Evolutionary conservation across 768 basidiomycete species (phyloP).

Genomic region (Calvatia gigantea): DNA sequence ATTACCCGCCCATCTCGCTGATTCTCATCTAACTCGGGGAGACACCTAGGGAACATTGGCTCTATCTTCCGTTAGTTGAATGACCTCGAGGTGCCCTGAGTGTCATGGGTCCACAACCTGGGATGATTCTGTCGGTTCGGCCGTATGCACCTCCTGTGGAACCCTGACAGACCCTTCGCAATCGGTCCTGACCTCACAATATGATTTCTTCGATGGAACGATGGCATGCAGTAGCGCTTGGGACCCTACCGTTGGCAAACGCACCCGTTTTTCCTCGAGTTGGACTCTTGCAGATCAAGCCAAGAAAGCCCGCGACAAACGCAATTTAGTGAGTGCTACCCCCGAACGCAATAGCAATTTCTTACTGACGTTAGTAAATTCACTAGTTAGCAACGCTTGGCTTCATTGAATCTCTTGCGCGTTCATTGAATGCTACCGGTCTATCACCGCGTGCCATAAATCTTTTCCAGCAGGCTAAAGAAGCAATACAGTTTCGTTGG

Average conservation of each 20-base stretch:
- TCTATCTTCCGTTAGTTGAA: constrained; percentile 14
- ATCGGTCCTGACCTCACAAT: constrained; percentile 47
- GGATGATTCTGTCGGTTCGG: constrained; percentile 56
- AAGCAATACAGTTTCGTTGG: constrained; percentile 60
- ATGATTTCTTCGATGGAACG: constrained; percentile 30
- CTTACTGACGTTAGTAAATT: constrained; percentile 16
- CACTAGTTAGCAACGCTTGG: constrained; percentile 58
- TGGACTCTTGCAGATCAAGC: constrained; percentile 66
- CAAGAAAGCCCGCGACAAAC: constrained; percentile 60
- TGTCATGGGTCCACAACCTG: constrained; percentile 52
- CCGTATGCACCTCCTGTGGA: constrained; percentile 69
- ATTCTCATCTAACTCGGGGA: neutral
- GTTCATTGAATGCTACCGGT: constrained; percentile 56
- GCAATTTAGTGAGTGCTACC: constrained; percentile 50
- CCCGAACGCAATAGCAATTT: constrained; percentile 14
- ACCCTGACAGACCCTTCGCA: constrained; percentile 64
- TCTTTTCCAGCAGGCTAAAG: constrained; percentile 69
- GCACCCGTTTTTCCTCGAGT: constrained; percentile 44
- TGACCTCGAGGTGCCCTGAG: constrained; percentile 42
- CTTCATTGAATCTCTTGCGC: constrained; percentile 59
- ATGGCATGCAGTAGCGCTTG: constrained; percentile 30
- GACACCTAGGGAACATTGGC: neutral
- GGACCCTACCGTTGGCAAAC: constrained; percentile 40
- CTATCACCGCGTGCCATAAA: constrained; percentile 61
- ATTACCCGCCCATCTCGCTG: neutral